A percentile compares a stretch with the other conserved stretches of the same genome.
Evolutionary conservation across 106 monocot species (phyloP).

Genomic region (Acorus gramineus): DNA sequence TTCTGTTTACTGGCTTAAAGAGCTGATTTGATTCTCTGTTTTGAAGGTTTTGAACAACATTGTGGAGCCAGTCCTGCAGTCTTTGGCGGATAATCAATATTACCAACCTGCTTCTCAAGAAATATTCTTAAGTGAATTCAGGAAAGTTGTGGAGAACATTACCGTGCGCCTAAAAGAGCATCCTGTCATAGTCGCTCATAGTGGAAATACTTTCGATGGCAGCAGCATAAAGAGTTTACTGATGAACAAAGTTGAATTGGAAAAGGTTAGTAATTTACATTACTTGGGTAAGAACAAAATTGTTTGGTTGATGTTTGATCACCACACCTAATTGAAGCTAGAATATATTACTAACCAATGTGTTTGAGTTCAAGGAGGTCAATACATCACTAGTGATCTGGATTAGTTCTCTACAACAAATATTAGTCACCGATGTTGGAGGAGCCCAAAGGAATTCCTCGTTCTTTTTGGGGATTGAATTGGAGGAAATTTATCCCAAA

Average conservation of each 20-base stretch:
- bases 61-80: conserved; percentile 49
- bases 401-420: too few species aligned
- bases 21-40: background rate
- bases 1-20: too few species aligned
- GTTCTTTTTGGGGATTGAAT: too few species aligned
- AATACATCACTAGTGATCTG: too few species aligned
- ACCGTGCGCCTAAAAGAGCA: conserved; percentile 37
- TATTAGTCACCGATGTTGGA: too few species aligned
- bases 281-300: too few species aligned
- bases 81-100: conserved; percentile 21
- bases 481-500: too few species aligned
- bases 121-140: conserved; percentile 53
- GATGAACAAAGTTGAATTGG: conserved; percentile 69
- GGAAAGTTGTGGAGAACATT: conserved; percentile 36
- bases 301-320: too few species aligned
- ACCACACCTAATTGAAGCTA: too few species aligned
- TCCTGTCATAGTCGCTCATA: conserved; percentile 90
- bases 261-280: conserved; percentile 41
- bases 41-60: conserved; percentile 53
- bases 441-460: too few species aligned
- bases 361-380: too few species aligned
- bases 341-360: too few species aligned
- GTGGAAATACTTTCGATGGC: conserved; percentile 76
- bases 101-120: conserved; percentile 52
- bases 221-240: conserved; percentile 60